Evolutionary conservation across 1,284 basidiomycete genomes (phyloP).

Genomic region (Coniferiporia weirii): DNA sequence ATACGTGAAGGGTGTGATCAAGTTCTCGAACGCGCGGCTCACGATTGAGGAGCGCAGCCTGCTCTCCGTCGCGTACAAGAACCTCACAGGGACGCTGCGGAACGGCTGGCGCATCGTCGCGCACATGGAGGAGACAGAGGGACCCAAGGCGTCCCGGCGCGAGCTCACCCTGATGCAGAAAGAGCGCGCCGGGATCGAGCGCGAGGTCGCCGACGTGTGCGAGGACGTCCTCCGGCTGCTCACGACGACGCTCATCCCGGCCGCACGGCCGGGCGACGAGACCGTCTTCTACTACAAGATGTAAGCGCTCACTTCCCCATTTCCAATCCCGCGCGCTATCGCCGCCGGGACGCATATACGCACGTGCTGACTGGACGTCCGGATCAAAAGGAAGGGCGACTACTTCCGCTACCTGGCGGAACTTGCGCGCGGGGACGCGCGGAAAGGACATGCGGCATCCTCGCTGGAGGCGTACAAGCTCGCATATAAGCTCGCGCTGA

Average conservation of each 20-base stretch:
- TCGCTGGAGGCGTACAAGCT: constrained; percentile 61
- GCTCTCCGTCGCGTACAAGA: constrained; percentile 68
- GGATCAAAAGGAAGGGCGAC: constrained; percentile 52
- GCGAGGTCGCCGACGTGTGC: constrained; percentile 51
- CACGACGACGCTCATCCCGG: constrained; percentile 48
- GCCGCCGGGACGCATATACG: too few relatives aligned
- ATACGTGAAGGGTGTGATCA: constrained; percentile 52
- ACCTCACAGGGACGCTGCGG: constrained; percentile 55
- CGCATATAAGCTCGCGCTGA: constrained; percentile 60
- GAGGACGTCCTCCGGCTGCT: constrained; percentile 53
- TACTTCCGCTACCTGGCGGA: constrained; percentile 68
- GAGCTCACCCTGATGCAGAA: constrained; percentile 45
- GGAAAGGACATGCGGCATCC: constrained; percentile 45
- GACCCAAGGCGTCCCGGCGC: constrained; percentile 28
- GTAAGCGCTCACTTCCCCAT: constrained; percentile 38
- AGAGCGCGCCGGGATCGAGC: constrained; percentile 51
- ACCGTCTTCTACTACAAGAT: constrained; percentile 67
- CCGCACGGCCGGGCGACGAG: constrained; percentile 55
- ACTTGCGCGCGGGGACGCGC: constrained; percentile 40
- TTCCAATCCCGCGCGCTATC: too few relatives aligned
- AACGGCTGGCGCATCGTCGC: constrained; percentile 60
- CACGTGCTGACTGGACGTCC: too few relatives aligned
- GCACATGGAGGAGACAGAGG: constrained; percentile 47
- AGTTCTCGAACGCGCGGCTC: constrained; percentile 43
- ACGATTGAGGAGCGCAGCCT: constrained; percentile 63